A percentile compares a stretch with the other conserved stretches of the same genome.
Evolutionary conservation across 345 rosid species (phyloP).

Genomic region (Mangifera indica): DNA sequence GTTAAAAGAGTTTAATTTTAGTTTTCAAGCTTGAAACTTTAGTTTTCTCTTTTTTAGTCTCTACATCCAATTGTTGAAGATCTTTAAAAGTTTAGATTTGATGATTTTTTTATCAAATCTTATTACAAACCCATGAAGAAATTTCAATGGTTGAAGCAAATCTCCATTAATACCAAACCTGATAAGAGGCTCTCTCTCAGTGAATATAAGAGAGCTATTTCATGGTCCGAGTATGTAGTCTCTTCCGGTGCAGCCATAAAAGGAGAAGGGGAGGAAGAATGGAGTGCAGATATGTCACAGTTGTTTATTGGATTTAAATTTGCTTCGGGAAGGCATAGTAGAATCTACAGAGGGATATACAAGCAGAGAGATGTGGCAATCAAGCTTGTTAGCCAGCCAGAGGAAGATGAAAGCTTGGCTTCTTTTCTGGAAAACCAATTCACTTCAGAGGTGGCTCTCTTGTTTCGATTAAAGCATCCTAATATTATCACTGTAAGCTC

Average conservation of each 20-base stretch:
- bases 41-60: constrained; percentile 9
- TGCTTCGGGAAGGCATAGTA: constrained; percentile 74
- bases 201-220: constrained; percentile 64
- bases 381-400: constrained; percentile 72
- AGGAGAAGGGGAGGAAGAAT: constrained; percentile 63
- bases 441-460: constrained; percentile 68
- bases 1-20: constrained; percentile 20
- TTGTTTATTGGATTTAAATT: constrained; percentile 65
- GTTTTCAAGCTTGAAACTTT: constrained; percentile 21
- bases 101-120: constrained; percentile 25
- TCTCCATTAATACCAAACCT: constrained; percentile 45
- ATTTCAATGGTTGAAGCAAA: constrained; percentile 55
- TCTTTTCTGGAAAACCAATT: constrained; percentile 60
- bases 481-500: constrained; percentile 66
- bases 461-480: constrained; percentile 55
- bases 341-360: constrained; percentile 74
- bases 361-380: constrained; percentile 73
- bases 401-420: constrained; percentile 70
- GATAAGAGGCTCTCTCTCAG: constrained; percentile 64
- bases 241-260: constrained; percentile 74
- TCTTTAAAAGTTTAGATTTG: constrained; percentile 20
- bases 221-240: constrained; percentile 82
- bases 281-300: constrained; percentile 84
- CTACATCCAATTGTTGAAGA: constrained; percentile 17
- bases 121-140: constrained; percentile 52